Base-by-base conservation (phyloP, 495 filamentous ascomycete genomes). In the Aspergillus homomorphus region DNA sequence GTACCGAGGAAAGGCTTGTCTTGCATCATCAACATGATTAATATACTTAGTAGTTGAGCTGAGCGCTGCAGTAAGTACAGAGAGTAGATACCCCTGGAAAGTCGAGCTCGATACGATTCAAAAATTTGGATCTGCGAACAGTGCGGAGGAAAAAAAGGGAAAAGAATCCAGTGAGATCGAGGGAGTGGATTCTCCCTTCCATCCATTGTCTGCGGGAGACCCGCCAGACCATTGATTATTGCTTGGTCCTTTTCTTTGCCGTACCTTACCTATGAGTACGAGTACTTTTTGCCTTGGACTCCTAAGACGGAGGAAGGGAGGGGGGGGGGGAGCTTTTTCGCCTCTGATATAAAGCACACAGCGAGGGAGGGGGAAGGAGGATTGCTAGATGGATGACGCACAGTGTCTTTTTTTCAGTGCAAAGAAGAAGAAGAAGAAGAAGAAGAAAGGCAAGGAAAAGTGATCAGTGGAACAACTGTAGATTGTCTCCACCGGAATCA, bases 61-160 rank as follows among this genome's bases (percentile, higher is more conserved):
- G 15, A 14, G 15, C 4, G 8, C 2, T 38, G 12, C 8, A 9
- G 7, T 12, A 38, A 9, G 7, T 12, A 38, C 12, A 38, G 33
- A 14, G 33, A 38, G 7, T 38, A n/a, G n/a, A 12, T 38, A 7
- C 33, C 33, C 33, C 33, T 38, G 33, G 15, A 9, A 12, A 12
- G 8, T 2, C 6, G 12, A 14, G 33, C 10, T 19, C 16, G 15
- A 18, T 19, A 51, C 15, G 15, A 20, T 30, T 22, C 24, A 61
- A 57, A 66, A 64, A 68, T 66, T 66, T 66, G 61, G 66, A 68
- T 66, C 63, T 68, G 66, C 66, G 63, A 68, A 68, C 63, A 38
- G 54, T 63, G 63, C 53, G 62, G 62, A 60, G 62, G 66, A 33
- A 28, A 14, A 23, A 22, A 51, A 28, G 21, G 48, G 45, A 15